Conservation (phyloP, 768 basidiomycete genomes). For the Boletus subcaerulescens region DNA sequence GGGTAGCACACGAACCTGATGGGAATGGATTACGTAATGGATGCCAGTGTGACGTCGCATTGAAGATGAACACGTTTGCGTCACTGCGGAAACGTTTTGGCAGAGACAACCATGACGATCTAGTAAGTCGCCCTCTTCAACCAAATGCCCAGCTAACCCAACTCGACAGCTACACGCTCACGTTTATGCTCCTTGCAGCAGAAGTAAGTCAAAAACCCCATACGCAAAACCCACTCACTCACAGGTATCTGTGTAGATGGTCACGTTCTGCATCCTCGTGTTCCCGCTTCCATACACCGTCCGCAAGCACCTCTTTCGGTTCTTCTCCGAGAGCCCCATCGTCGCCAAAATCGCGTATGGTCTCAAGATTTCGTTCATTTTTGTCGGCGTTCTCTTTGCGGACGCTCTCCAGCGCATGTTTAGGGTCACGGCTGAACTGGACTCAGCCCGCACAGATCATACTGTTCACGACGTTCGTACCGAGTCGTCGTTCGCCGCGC, state of each 20-base stretch:
- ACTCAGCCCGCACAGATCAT: slow-evolving; percentile 57
- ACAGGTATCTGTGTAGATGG: slow-evolving; percentile 47
- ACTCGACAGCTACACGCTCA: slow-evolving; percentile 67
- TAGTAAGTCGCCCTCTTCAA: slow-evolving; percentile 32
- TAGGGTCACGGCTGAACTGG: slow-evolving; percentile 69
- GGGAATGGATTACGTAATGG: too few species aligned
- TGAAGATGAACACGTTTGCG: slow-evolving; percentile 13
- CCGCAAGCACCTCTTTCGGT: slow-evolving; percentile 67
- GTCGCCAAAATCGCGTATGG: slow-evolving; percentile 87
- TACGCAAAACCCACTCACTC: neutral
- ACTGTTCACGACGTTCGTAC: slow-evolving; percentile 60
- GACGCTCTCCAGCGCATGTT: slow-evolving; percentile 95
- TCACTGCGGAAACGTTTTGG: slow-evolving; percentile 2
- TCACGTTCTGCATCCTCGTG: slow-evolving; percentile 81
- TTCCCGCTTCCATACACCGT: slow-evolving; percentile 78
- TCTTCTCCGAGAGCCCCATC: slow-evolving; percentile 63
- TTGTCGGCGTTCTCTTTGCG: slow-evolving; percentile 81
- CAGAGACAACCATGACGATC: slow-evolving; percentile 40
- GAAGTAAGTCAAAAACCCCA: slow-evolving; percentile 44
- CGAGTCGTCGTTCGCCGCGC: slow-evolving; percentile 86
- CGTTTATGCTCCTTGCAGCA: slow-evolving; percentile 75
- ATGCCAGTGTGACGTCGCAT: too few species aligned
- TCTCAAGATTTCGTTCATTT: slow-evolving; percentile 93
- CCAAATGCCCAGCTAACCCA: neutral
- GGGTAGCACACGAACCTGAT: too few species aligned